Percentiles rank a stretch among this genome's conserved stretches.
Conservation (phyloP, 2,329 filamentous ascomycete genomes). For the Bipolaris oryzae region DNA sequence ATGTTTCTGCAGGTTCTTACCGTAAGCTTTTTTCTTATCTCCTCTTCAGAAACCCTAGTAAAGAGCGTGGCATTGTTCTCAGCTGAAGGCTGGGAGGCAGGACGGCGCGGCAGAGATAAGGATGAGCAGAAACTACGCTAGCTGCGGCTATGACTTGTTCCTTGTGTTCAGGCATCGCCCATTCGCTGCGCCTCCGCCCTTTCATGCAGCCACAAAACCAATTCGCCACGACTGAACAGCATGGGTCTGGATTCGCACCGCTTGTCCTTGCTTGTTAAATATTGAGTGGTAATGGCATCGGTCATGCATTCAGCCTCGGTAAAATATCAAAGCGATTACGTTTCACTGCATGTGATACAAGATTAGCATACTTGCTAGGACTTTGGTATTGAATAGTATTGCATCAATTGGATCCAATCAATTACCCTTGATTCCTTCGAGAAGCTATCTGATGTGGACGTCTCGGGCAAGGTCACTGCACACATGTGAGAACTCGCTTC, state of each 20-base stretch:
- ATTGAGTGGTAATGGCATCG: not conserved
- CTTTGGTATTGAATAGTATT: not conserved
- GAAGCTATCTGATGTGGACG: not conserved
- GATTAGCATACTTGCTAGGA: not conserved
- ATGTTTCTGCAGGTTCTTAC: not conserved
- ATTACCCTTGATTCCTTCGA: too few relatives aligned
- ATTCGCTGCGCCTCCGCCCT: not conserved
- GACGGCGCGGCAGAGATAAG: not conserved
- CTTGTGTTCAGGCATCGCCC: not conserved
- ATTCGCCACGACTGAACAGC: not conserved
- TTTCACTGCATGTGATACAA: not conserved
- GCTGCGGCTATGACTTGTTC: not conserved
- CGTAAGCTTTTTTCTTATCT: not conserved
- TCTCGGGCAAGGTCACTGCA: not conserved
- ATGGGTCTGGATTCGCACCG: not conserved
- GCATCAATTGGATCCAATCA: not conserved
- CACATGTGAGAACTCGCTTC: not conserved
- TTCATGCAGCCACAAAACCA: not conserved
- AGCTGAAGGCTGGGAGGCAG: not conserved
- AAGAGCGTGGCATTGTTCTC: not conserved
- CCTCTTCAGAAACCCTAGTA: not conserved
- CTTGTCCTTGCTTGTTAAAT: not conserved
- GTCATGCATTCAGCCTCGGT: not conserved
- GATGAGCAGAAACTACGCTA: not conserved
- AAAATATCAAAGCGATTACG: not conserved